Conservation (phyloP, 192 early-diverging fungal genomes). For the Gonapodya prolifera region DNA sequence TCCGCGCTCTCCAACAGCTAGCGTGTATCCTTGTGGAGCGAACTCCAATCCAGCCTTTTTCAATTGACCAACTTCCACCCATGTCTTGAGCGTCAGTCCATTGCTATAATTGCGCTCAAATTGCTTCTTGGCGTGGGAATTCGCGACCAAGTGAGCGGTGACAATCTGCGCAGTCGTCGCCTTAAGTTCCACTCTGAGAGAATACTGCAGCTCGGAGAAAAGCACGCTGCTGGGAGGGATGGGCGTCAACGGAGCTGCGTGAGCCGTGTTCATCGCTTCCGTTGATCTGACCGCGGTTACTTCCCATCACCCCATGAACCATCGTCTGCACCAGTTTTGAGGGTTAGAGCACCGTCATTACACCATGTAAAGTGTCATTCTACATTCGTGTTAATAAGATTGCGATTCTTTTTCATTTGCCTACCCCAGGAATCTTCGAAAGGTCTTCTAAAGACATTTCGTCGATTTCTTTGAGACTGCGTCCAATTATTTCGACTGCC, state of each 20-base stretch:
- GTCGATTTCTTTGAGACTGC: neutral
- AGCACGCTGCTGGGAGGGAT: constrained; percentile 27
- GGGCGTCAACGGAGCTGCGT: constrained; percentile 13
- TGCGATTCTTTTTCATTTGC: too few relatives aligned
- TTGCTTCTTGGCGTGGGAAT: constrained; percentile 31
- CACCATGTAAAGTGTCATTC: too few relatives aligned
- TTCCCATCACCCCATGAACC: too few relatives aligned
- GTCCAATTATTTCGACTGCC: neutral
- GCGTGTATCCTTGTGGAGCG: neutral
- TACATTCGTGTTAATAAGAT: too few relatives aligned
- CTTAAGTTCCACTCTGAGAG: constrained; percentile 34
- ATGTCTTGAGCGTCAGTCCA: neutral
- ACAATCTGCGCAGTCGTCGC: constrained; percentile 42
- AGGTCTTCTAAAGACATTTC: neutral
- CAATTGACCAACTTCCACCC: neutral
- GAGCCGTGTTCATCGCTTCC: neutral
- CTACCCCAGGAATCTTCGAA: neutral
- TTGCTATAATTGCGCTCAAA: constrained; percentile 19
- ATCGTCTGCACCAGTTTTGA: too few relatives aligned
- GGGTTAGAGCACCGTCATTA: neutral
- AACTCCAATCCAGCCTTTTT: neutral
- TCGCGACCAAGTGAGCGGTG: constrained; percentile 28
- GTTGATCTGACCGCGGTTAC: too few relatives aligned
- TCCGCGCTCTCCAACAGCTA: neutral
- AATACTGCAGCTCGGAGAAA: constrained; percentile 37